Conservation (phyloP, 176 grass and related monocot genomes). For the Rhynchospora tenuis region DNA sequence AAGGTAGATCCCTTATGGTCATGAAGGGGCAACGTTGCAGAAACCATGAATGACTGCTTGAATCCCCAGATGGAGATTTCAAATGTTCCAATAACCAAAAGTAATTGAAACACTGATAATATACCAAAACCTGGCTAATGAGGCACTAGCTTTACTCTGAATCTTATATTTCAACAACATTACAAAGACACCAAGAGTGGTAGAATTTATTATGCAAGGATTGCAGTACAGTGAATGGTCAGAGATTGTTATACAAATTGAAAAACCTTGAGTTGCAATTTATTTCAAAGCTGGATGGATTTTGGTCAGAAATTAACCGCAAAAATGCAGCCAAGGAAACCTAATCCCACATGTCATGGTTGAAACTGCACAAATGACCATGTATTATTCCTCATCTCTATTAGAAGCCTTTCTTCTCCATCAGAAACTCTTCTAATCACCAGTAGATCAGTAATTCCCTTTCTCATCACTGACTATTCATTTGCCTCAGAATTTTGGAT, state of each 20-base stretch:
- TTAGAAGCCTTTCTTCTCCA: constrained; percentile 15
- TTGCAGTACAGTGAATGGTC: constrained; percentile 10
- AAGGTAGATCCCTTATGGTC: constrained; percentile 11
- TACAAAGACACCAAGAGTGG: background rate
- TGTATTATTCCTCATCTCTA: background rate
- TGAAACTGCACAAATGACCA: background rate
- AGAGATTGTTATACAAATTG: background rate
- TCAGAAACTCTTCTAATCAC: background rate
- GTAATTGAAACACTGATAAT: constrained; percentile 2
- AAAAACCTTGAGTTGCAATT: background rate
- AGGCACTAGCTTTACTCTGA: background rate
- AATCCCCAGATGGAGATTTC: background rate
- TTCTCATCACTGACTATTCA: background rate
- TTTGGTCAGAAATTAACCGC: background rate
- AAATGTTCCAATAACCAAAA: background rate
- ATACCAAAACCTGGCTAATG: constrained; percentile 3
- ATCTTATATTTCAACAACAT: constrained; percentile 1
- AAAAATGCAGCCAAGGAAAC: background rate
- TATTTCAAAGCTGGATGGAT: background rate
- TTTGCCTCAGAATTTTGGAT: constrained; percentile 17
- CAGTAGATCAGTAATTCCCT: background rate
- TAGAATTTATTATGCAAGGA: constrained; percentile 23
- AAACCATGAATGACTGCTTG: constrained; percentile 8
- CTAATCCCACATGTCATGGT: background rate
- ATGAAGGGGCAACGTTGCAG: constrained; percentile 16